phyloP scores from a whole-genome alignment of 179 eudicot genomes.

The Carnegiea gigantea region DNA sequence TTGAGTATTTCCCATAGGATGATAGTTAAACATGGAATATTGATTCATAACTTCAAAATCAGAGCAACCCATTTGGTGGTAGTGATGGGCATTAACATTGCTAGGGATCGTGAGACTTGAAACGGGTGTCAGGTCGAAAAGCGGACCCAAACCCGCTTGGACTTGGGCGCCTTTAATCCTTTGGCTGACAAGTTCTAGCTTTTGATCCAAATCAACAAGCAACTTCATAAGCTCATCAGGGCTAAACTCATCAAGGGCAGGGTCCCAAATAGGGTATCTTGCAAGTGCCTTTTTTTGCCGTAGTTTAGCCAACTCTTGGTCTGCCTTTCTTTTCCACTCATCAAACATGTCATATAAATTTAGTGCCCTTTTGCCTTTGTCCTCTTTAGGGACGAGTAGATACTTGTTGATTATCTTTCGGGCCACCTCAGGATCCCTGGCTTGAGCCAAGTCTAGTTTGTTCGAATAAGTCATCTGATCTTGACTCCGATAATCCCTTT shows the following conservation, averaged over 20 bases:
- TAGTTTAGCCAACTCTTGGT: conserved; percentile 22
- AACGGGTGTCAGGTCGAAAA: neutral
- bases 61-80: neutral
- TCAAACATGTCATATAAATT: conserved; percentile 16
- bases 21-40: neutral
- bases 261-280: conserved; percentile 15
- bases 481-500: neutral
- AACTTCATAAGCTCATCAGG: conserved; percentile 20
- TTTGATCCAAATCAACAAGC: conserved; percentile 25
- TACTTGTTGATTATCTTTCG: neutral
- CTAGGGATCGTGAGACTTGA: conserved; percentile 1
- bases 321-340: conserved; percentile 9
- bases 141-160: neutral
- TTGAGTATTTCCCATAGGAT: conserved; percentile 1
- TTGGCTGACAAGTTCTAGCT: conserved; percentile 22
- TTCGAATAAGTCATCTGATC: neutral
- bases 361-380: conserved; percentile 13
- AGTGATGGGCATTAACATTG: neutral
- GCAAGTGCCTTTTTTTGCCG: conserved; percentile 8
- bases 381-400: conserved; percentile 13
- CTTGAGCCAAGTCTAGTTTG: neutral
- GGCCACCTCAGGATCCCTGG: neutral
- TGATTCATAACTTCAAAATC: conserved; percentile 13
- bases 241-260: conserved; percentile 14
- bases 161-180: conserved; percentile 17